Base-by-base conservation (phyloP, 2,329 filamentous ascomycete genomes). In the Calcarisporium arbuscula region DNA sequence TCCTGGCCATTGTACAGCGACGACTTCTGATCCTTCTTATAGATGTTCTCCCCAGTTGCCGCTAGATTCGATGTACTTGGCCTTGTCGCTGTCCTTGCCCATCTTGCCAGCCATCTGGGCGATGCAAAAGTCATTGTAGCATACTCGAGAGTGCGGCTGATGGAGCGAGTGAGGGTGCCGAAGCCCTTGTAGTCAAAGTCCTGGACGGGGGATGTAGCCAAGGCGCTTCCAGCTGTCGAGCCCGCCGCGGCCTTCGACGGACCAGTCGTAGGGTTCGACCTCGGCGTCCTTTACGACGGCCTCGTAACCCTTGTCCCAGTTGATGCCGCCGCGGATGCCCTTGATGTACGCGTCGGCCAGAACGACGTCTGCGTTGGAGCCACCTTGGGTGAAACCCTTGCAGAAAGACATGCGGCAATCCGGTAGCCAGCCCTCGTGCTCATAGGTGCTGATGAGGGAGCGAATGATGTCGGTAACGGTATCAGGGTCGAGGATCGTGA, bases 361-460 rank as follows among this genome's bases (percentile, higher is more conserved):
- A 2, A 86, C 68, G 7, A 80, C 70, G 47, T 87, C 82, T 8
- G 82, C 79, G 39, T 87, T 86, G 0, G 80, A 85, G 0, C 83
- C 84, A 9, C 83, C 82, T 60, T 87, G 83, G 0, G 80, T 85
- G 48, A 72, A 81, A 1, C 83, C 83, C 51, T 82, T 83, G 52
- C 74, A 83, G 2, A 86, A 65, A n/a, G 71, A 78, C 82, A 87
- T 86, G 22, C 81, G 73, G 43, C 82, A 86, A 51, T 88, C 83
- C 0, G 83, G 83, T 5, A 88, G 60, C 62, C 77, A 85, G 1
- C 83, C 83, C 44, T 80, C 68, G 45, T 83, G 70, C 19, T 68
- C 67, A 45, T 86, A 88, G 1, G 74, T 85, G 39, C 86, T 82
- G 14, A 88, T 73, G 20, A 88, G 61, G 36, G 78, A 83, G 16